phyloP scores from a whole-genome alignment of 78 protist genomes.

The Anaeramoeba flamelloides region DNA sequence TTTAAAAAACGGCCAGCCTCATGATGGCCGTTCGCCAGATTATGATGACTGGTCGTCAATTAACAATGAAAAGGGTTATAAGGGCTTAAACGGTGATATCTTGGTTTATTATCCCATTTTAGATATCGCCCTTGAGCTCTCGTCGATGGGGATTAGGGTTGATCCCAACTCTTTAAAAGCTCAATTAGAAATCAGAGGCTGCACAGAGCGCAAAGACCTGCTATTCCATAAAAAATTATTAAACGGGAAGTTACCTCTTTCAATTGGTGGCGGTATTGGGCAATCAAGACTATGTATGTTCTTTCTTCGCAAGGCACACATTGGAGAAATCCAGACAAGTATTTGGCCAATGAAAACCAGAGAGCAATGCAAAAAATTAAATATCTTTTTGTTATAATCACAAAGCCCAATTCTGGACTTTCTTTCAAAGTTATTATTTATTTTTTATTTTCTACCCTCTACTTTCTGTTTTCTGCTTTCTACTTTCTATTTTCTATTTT shows the following conservation, averaged over 20 bases:
- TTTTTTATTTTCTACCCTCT: no score
- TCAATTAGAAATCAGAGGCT: neutral
- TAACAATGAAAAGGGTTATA: neutral
- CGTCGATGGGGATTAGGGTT: slow-evolving; percentile 21
- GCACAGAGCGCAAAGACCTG: neutral
- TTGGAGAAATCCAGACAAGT: slow-evolving; percentile 4
- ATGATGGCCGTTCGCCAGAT: slow-evolving; percentile 11
- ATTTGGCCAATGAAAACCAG: slow-evolving; percentile 5
- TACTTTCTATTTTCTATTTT: no score
- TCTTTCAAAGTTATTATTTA: no score
- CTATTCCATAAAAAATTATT: slow-evolving; percentile 4
- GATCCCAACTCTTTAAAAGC: neutral
- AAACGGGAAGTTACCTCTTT: slow-evolving; percentile 6
- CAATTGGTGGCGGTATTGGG: slow-evolving; percentile 23
- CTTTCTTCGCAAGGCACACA: slow-evolving; percentile 9
- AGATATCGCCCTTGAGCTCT: slow-evolving; percentile 18
- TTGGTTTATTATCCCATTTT: slow-evolving; percentile 4
- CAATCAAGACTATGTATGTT: slow-evolving; percentile 14
- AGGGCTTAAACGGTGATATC: slow-evolving; percentile 15
- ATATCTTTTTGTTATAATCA: no score
- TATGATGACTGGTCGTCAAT: slow-evolving; percentile 17
- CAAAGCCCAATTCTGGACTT: no score
- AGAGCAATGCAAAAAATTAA: neutral
- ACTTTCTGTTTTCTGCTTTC: no score
- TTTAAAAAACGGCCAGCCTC: neutral